These are phyloP conservation scores for Arabis alpina DNA, from an alignment of 345 rosid species.

Conservation along the genomic window DNA sequence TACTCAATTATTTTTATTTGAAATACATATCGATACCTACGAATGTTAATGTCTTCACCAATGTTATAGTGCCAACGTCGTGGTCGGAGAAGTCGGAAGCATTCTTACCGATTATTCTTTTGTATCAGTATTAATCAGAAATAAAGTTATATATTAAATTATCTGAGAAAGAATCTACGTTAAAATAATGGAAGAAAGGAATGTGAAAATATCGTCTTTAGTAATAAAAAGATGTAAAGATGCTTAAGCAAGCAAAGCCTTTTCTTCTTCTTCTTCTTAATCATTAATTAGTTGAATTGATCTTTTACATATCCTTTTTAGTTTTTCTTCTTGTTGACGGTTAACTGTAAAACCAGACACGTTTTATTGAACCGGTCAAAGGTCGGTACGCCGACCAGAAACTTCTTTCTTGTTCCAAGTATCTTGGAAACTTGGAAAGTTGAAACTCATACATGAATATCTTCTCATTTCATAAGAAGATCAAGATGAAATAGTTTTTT, in stretches of 20 bases:
- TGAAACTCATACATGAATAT: too few relatives aligned
- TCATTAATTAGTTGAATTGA: constrained; percentile 6
- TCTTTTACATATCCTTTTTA: background rate
- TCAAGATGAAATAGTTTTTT: too few relatives aligned
- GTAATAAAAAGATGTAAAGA: constrained; percentile 7
- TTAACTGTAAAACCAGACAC: constrained; percentile 16
- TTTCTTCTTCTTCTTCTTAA: constrained; percentile 2
- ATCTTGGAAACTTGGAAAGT: too few relatives aligned
- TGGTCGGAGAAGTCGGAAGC: constrained; percentile 35
- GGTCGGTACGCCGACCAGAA: constrained; percentile 7
- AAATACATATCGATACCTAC: background rate
- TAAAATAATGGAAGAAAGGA: background rate
- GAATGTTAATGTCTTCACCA: constrained; percentile 10
- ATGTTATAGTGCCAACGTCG: constrained; percentile 36
- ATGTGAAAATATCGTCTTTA: constrained; percentile 27
- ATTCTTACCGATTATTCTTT: constrained; percentile 33
- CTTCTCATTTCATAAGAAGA: too few relatives aligned
- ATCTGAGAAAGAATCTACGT: constrained; percentile 19
- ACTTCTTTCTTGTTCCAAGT: too few relatives aligned
- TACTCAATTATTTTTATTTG: background rate
- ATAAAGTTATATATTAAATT: background rate
- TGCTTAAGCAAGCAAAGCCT: constrained; percentile 19
- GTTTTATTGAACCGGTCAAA: constrained; percentile 31
- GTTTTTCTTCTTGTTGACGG: background rate
- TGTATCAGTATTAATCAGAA: background rate